phyloP scores from a whole-genome alignment of 441 rosid species.

The Brassica balearica region DNA sequence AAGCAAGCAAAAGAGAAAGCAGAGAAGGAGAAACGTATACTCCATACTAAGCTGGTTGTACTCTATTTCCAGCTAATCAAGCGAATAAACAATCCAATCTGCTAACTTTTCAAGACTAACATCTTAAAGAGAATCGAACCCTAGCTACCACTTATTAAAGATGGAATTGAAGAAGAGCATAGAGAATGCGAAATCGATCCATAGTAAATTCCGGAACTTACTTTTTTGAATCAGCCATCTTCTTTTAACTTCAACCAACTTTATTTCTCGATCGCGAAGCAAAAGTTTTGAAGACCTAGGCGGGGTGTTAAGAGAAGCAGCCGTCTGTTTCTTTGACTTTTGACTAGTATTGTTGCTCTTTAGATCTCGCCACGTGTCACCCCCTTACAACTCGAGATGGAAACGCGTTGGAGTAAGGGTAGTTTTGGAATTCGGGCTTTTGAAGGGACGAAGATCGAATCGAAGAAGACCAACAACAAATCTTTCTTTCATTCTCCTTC shows the following conservation, averaged over 20 bases:
- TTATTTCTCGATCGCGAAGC: neutral
- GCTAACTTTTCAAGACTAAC: conserved; percentile 18
- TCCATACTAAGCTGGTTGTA: neutral
- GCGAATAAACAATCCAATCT: conserved; percentile 1
- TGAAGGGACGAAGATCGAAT: conserved; percentile 26
- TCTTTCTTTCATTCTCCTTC: conserved; percentile 25
- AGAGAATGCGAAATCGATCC: too few relatives aligned
- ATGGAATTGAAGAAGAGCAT: neutral
- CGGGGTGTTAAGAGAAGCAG: neutral
- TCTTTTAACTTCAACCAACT: conserved; percentile 25
- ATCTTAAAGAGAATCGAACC: neutral
- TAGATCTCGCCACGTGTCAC: conserved; percentile 36
- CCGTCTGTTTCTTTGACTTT: conserved; percentile 35
- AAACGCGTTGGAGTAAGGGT: conserved; percentile 32
- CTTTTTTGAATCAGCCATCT: conserved; percentile 43
- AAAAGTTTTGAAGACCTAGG: neutral
- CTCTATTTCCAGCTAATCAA: neutral
- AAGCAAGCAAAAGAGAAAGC: neutral
- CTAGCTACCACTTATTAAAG: conserved; percentile 8
- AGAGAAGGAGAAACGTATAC: neutral
- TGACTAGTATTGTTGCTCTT: neutral
- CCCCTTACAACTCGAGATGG: neutral
- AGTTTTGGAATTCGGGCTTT: conserved; percentile 29
- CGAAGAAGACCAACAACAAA: conserved; percentile 35
- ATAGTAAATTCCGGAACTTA: neutral